Percentiles rank a stretch among this genome's conserved stretches.
Conservation (phyloP, 805 yeast genomes). For the Candida quercuum region DNA sequence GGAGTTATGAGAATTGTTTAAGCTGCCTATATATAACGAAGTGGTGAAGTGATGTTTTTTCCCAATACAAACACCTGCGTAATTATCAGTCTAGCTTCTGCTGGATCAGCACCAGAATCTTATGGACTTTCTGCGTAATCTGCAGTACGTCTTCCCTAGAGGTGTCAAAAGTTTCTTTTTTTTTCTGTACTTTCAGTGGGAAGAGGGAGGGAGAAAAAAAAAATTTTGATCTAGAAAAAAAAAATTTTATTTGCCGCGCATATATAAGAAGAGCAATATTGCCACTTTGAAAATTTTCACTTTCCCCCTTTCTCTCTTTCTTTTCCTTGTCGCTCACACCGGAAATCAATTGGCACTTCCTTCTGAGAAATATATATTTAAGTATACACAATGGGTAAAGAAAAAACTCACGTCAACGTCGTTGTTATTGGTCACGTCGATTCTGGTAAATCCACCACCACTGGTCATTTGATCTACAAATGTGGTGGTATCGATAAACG, state of each 20-base stretch:
- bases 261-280: slow-evolving; percentile 5
- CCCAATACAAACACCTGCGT: slow-evolving; percentile 4
- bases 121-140: background rate
- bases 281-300: slow-evolving; percentile 5
- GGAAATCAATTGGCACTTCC: slow-evolving; percentile 30
- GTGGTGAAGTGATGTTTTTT: no score
- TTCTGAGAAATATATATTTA: slow-evolving; percentile 30
- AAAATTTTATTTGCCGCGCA: slow-evolving; percentile 1
- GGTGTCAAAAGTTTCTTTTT: slow-evolving; percentile 7
- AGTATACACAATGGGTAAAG: slow-evolving; percentile 94
- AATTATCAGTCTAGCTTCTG: slow-evolving; percentile 3
- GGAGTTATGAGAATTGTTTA: slow-evolving; percentile 7
- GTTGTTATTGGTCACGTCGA: slow-evolving; percentile 99
- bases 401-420: slow-evolving; percentile 97
- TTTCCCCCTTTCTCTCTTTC: slow-evolving; percentile 4
- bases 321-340: slow-evolving; percentile 29
- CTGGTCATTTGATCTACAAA: slow-evolving; percentile 99
- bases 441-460: slow-evolving; percentile 97
- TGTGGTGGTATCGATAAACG: slow-evolving; percentile 99
- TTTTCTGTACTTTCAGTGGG: slow-evolving; percentile 2
- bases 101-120: no score
- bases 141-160: slow-evolving; percentile 2
- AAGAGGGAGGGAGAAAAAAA: background rate
- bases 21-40: background rate
- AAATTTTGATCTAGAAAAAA: background rate